Base-by-base conservation (phyloP, 2,329 filamentous ascomycete species). In the Alternaria arbusti region DNA sequence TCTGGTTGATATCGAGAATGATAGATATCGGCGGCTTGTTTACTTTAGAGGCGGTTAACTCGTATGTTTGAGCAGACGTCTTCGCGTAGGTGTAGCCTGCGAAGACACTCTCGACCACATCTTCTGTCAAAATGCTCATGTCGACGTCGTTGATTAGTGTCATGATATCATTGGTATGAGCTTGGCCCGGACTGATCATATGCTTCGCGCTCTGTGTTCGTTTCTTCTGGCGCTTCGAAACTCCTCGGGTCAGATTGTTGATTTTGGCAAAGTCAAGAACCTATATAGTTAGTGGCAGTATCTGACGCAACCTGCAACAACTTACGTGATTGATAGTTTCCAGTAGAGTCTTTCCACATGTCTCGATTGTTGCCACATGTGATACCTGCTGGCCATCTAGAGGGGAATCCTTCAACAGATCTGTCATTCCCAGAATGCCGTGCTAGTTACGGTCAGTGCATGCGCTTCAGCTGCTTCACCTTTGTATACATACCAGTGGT, bases 381-480 rank as follows among this genome's bases (percentile, higher is more conserved):
- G 66, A 74, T 4, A 88, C 55, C 81, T 86, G 76, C 47, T 78
- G 74, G 20, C 65, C 63, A 15, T 79, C 76, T 10, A 77, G 71
- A 8, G 58, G n/a, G 2, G 76, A 76, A 25, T 77, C 75, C 51
- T 76, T 75, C 4, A 80, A 64, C 8, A 80, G 57, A 60, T 79
- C 78, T 8, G 71, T 75, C 68, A 77, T 77, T 0, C 86, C 84
- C 0, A 90, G 76, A 30, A 90, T 85, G 3, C 88, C 88, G 59
- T 90, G 88, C 59, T 62, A 17, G n/a, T 23, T 44, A 40, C 3
- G 20, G 15, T 64, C 15, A 62, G 52, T 49, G 13, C 22, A 46
- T 12, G 12, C 47, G 7, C 22, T 10, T n/a, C 8, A 20, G 3
- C 3, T 22, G 5, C 11, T 13, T 20, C 23, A 4, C 13, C 1